phyloP scores from a whole-genome alignment of 352 stramenopile genomes.

The Phytophthora europaea region DNA sequence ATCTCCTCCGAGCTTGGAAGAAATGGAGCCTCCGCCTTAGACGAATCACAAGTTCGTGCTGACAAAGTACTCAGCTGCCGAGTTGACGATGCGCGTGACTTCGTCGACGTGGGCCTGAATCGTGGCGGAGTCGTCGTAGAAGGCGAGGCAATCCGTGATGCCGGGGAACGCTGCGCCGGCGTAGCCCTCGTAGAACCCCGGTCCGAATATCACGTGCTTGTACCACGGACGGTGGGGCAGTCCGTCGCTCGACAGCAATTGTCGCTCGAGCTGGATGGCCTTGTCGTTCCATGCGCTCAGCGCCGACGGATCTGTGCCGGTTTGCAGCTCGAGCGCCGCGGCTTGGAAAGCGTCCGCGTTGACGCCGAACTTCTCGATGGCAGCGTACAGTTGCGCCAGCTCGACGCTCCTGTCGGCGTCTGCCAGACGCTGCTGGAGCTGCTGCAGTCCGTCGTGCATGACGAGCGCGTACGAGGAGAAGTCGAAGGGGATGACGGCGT shows the following conservation, averaged over 20 bases:
- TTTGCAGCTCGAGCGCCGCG: background rate
- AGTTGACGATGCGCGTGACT: slow-evolving; percentile 34
- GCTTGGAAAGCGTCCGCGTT: slow-evolving; percentile 45
- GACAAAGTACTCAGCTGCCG: slow-evolving; percentile 28
- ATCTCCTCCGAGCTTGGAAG: no score
- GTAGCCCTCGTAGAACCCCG: slow-evolving; percentile 30
- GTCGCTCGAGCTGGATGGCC: slow-evolving; percentile 34
- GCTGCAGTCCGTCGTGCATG: slow-evolving; percentile 45
- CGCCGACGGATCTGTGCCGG: background rate
- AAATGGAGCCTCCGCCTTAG: no score
- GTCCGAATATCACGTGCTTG: slow-evolving; percentile 41
- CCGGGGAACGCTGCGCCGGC: slow-evolving; percentile 48
- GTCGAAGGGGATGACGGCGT: slow-evolving; percentile 60
- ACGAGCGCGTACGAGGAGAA: slow-evolving; percentile 54
- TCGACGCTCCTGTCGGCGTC: slow-evolving; percentile 6
- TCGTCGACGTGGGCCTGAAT: slow-evolving; percentile 48
- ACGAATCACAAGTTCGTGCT: background rate
- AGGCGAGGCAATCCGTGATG: slow-evolving; percentile 47
- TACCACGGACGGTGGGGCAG: slow-evolving; percentile 44
- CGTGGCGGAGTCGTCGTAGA: slow-evolving; percentile 38
- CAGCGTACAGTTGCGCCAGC: slow-evolving; percentile 18
- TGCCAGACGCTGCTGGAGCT: slow-evolving; percentile 24
- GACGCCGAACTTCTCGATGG: slow-evolving; percentile 41
- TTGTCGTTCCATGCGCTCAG: slow-evolving; percentile 12
- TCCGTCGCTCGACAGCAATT: slow-evolving; percentile 48